These are phyloP conservation scores for Botryotinia convoluta DNA, from an alignment of 2,329 filamentous ascomycete species.

Conservation along the genomic window DNA sequence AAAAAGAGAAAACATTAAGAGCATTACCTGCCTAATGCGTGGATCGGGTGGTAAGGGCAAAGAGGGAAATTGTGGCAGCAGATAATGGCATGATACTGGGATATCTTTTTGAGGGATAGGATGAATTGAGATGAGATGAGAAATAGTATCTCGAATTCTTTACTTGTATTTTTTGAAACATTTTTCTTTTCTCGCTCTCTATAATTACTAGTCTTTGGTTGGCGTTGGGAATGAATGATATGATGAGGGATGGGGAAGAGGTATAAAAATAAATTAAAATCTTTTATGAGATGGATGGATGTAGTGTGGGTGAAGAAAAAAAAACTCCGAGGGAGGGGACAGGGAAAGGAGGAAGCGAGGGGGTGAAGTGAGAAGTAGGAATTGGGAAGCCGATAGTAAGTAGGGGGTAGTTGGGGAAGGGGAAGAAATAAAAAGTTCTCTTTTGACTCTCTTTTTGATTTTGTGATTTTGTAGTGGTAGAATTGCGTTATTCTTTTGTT, in stretches of 20 bases:
- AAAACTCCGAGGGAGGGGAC: not conserved
- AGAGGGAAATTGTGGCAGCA: not conserved
- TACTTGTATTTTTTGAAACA: not conserved
- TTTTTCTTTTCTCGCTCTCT: not conserved
- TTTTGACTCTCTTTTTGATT: not conserved
- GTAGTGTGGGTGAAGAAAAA: not conserved
- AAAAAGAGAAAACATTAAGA: constrained; percentile 60
- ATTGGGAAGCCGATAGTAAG: not conserved
- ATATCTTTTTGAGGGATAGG: not conserved
- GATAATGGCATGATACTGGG: not conserved
- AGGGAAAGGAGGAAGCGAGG: not conserved
- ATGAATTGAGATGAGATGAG: not conserved
- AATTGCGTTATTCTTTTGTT: not conserved
- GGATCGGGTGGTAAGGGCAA: not conserved
- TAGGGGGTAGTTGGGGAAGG: not conserved
- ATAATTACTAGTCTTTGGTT: not conserved
- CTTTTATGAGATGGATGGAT: not conserved
- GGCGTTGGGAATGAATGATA: not conserved
- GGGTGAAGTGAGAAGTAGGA: not conserved
- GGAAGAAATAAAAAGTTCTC: not conserved
- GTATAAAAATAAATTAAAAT: not conserved
- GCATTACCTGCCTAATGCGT: not conserved
- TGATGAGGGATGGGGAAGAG: not conserved
- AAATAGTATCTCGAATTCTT: not conserved
- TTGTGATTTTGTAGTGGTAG: not conserved